These are phyloP conservation scores for Mallotus japonicus DNA, from an alignment of 441 rosid genomes.

Conservation along the genomic window DNA sequence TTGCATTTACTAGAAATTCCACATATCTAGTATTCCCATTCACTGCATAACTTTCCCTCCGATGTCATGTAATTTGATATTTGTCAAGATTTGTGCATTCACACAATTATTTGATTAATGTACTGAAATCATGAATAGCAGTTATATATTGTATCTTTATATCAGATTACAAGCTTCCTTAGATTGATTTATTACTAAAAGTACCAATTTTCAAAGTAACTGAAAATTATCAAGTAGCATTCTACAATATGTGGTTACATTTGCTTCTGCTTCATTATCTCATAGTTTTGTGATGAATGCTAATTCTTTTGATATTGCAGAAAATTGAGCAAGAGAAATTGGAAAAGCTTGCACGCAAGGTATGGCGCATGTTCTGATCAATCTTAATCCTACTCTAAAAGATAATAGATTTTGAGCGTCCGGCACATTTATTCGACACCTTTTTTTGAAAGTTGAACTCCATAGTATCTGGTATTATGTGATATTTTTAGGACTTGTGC, in stretches of 20 bases:
- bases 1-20: not conserved
- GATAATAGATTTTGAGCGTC: conserved; percentile 8
- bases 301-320: conserved; percentile 40
- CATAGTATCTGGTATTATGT: not conserved
- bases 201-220: not conserved
- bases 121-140: conserved; percentile 1
- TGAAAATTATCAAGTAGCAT: not conserved
- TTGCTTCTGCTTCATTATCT: not conserved
- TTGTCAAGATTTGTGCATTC: not conserved
- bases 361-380: conserved; percentile 21
- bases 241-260: not conserved
- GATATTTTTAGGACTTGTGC: not conserved
- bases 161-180: not conserved
- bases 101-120: not conserved
- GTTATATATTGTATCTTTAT: not conserved
- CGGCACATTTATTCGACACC: not conserved
- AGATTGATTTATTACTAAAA: not conserved
- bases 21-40: too few relatives aligned
- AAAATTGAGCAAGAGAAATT: conserved; percentile 87
- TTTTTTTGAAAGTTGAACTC: not conserved
- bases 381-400: conserved; percentile 1
- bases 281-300: not conserved
- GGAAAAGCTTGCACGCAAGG: conserved; percentile 89
- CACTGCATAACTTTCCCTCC: too few relatives aligned
- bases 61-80: not conserved